These are phyloP conservation scores for Cercospora nicotianae DNA, from an alignment of 2,329 filamentous ascomycete genomes.

Conservation along the genomic window DNA sequence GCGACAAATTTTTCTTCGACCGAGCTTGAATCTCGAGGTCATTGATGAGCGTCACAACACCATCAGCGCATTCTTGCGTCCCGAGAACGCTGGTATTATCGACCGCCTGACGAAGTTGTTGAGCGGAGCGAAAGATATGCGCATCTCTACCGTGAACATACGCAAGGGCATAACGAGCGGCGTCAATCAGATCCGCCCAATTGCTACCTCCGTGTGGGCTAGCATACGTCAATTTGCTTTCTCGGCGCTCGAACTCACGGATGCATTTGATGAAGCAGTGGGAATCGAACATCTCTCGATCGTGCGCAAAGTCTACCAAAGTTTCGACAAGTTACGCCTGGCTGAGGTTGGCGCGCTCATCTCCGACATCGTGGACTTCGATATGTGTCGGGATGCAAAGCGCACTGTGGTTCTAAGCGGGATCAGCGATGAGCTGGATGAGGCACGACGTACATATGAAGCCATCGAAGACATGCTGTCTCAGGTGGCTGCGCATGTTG, in stretches of 20 bases:
- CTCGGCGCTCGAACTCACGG: constrained; percentile 67
- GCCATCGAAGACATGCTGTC: constrained; percentile 74
- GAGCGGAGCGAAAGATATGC: constrained; percentile 74
- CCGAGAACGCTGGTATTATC: constrained; percentile 64
- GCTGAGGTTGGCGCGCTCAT: constrained; percentile 69
- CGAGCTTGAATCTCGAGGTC: constrained; percentile 65
- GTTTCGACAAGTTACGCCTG: constrained; percentile 60
- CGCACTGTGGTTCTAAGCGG: constrained; percentile 72
- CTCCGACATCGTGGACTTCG: constrained; percentile 74
- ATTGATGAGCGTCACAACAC: constrained; percentile 73
- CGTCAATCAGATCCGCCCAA: constrained; percentile 58
- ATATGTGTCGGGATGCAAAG: constrained; percentile 68
- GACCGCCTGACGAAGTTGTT: constrained; percentile 61
- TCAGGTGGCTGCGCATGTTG: constrained; percentile 65
- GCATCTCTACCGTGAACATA: constrained; percentile 65
- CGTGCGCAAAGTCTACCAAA: constrained; percentile 58
- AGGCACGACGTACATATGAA: constrained; percentile 73
- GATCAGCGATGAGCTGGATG: constrained; percentile 72
- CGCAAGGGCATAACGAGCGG: constrained; percentile 70
- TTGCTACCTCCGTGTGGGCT: constrained; percentile 63
- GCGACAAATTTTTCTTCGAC: constrained; percentile 78
- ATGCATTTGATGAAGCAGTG: constrained; percentile 59
- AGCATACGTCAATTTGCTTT: constrained; percentile 72
- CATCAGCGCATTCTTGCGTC: constrained; percentile 64
- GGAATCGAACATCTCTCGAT: constrained; percentile 57